Evolutionary conservation across 495 filamentous ascomycete species (phyloP).

Genomic region (Trichoderma gamsii): DNA sequence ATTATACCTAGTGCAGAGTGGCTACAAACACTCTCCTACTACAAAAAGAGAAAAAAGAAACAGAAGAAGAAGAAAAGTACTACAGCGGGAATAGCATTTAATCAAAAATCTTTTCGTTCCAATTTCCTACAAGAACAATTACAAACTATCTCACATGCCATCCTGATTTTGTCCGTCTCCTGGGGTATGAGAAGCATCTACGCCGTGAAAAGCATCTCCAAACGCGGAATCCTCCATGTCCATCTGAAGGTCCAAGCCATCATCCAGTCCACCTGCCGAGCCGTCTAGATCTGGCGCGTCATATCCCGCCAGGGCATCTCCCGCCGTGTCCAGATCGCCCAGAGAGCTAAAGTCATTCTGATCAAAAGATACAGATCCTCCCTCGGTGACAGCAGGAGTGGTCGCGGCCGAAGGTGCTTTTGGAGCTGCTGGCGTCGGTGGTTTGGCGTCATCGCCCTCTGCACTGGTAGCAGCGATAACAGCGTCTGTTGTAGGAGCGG

Average conservation of each 20-base stretch:
- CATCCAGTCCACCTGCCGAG: constrained; percentile 34
- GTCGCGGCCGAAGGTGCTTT: constrained; percentile 35
- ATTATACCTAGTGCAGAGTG: too few relatives aligned
- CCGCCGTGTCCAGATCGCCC: constrained; percentile 46
- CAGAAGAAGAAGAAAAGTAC: too few relatives aligned
- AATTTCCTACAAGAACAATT: neutral
- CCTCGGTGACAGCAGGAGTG: constrained; percentile 29
- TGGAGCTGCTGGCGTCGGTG: constrained; percentile 16
- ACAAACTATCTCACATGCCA: neutral
- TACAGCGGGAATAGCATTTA: too few relatives aligned
- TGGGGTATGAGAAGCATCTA: constrained; percentile 26
- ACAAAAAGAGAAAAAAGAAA: too few relatives aligned
- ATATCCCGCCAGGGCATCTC: constrained; percentile 42
- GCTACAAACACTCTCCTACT: too few relatives aligned
- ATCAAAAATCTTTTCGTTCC: too few relatives aligned
- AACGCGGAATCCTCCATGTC: constrained; percentile 52
- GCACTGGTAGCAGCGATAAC: constrained; percentile 17
- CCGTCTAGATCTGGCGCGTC: constrained; percentile 27
- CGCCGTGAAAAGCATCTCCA: constrained; percentile 51
- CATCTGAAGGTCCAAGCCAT: constrained; percentile 38
- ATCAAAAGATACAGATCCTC: constrained; percentile 30
- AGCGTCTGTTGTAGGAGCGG: constrained; percentile 21
- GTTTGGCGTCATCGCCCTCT: constrained; percentile 18
- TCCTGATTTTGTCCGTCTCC: constrained; percentile 8
- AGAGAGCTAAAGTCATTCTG: constrained; percentile 49